Evolutionary conservation across 2,329 filamentous ascomycete species (phyloP).

Genomic region (Pyrenophora graminea): DNA sequence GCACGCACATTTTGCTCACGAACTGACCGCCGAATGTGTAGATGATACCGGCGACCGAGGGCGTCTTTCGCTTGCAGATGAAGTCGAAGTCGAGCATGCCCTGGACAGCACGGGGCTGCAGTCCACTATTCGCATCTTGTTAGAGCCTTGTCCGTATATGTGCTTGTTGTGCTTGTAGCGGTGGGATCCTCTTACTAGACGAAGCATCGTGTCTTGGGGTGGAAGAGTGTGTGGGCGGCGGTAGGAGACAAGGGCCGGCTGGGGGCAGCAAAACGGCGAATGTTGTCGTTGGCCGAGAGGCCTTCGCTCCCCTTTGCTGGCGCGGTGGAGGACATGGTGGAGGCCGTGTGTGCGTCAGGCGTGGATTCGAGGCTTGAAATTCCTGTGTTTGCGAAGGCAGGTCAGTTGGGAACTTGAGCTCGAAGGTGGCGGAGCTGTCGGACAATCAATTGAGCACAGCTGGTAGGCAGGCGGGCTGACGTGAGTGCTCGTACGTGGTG

Average conservation of each 20-base stretch:
- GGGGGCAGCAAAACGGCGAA: slow-evolving; percentile 91
- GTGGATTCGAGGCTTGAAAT: slow-evolving; percentile 9
- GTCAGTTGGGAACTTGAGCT: slow-evolving; percentile 21
- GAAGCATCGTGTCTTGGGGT: slow-evolving; percentile 99
- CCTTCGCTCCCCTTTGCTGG: slow-evolving; percentile 41
- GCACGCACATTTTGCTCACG: slow-evolving; percentile 92
- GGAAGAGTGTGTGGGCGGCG: slow-evolving; percentile 89
- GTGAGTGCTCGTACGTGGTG: slow-evolving; percentile 26
- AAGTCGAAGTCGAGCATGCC: slow-evolving; percentile 95
- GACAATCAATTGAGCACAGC: background rate
- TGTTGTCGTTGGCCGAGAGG: slow-evolving; percentile 93
- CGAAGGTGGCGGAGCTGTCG: slow-evolving; percentile 4
- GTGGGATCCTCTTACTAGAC: slow-evolving; percentile 71
- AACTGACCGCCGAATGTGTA: slow-evolving; percentile 99
- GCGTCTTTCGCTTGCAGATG: slow-evolving; percentile 98
- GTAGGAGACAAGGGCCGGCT: slow-evolving; percentile 90
- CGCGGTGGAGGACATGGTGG: slow-evolving; percentile 53
- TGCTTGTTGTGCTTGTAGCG: slow-evolving; percentile 1
- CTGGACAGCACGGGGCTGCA: slow-evolving; percentile 78
- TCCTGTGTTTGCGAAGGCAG: slow-evolving; percentile 11
- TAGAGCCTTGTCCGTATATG: slow-evolving; percentile 20
- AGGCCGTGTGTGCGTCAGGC: slow-evolving; percentile 36
- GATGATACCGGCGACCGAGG: slow-evolving; percentile 98
- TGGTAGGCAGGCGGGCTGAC: slow-evolving; percentile 34
- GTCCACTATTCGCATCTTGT: slow-evolving; percentile 62